Evolutionary conservation across 768 basidiomycete genomes (phyloP).

Genomic region (Bullera alba): DNA sequence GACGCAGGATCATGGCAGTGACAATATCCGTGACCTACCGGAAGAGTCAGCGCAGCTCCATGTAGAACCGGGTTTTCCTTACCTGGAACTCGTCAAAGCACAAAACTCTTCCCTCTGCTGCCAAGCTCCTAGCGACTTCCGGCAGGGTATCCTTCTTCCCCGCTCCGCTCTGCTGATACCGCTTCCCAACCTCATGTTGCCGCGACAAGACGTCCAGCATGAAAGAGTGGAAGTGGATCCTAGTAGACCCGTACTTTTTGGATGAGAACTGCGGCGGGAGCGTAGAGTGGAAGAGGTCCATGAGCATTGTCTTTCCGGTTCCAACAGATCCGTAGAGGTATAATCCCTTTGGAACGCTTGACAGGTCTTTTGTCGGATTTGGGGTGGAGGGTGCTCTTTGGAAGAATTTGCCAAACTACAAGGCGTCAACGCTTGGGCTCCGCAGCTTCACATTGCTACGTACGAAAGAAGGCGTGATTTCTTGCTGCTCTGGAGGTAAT

Average conservation of each 20-base stretch:
- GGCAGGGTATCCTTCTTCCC: constrained; percentile 72
- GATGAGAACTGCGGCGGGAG: constrained; percentile 48
- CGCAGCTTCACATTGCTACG: constrained; percentile 7
- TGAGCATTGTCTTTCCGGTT: constrained; percentile 91
- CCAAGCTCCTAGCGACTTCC: constrained; percentile 80
- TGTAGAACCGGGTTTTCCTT: constrained; percentile 17
- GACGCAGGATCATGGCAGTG: constrained; percentile 93
- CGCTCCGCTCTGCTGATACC: constrained; percentile 50
- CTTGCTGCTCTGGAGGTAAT: constrained; percentile 49
- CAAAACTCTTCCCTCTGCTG: constrained; percentile 71
- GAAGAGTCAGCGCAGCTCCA: background rate
- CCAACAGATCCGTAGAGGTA: constrained; percentile 97
- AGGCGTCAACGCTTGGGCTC: background rate
- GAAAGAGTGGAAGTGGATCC: constrained; percentile 97
- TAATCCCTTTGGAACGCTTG: constrained; percentile 68
- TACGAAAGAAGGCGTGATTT: constrained; percentile 33
- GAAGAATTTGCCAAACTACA: constrained; percentile 29
- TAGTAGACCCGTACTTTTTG: constrained; percentile 35
- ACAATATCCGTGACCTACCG: constrained; percentile 87
- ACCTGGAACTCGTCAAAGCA: constrained; percentile 99
- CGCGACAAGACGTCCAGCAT: constrained; percentile 99
- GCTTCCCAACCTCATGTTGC: constrained; percentile 26
- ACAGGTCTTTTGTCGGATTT: constrained; percentile 47
- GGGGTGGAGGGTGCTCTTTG: constrained; percentile 8
- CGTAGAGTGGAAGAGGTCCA: constrained; percentile 92